phyloP scores from a whole-genome alignment of 2,329 filamentous ascomycete genomes.

The Colletotrichum cuscutae region DNA sequence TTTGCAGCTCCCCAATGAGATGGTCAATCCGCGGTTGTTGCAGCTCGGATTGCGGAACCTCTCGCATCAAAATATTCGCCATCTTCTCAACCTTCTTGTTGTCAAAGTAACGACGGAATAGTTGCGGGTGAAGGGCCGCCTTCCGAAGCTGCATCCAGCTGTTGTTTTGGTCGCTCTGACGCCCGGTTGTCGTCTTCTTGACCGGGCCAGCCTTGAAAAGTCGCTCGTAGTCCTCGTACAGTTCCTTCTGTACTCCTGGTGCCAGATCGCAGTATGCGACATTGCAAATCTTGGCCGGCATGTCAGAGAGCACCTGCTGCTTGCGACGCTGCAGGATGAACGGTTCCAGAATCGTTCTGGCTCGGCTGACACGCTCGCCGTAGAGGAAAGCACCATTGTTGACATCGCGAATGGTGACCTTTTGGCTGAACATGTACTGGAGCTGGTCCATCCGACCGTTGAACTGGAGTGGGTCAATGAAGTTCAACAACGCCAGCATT shows the following conservation, averaged over 20 bases:
- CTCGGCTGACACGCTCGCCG: slow-evolving; percentile 84
- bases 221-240: slow-evolving; percentile 75
- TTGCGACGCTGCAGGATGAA: slow-evolving; percentile 97
- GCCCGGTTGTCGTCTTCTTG: slow-evolving; percentile 57
- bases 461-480: slow-evolving; percentile 91
- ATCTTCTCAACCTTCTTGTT: slow-evolving; percentile 82
- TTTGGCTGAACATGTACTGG: slow-evolving; percentile 90
- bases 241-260: slow-evolving; percentile 69
- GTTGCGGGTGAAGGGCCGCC: slow-evolving; percentile 88
- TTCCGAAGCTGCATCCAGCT: slow-evolving; percentile 92
- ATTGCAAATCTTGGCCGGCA: slow-evolving; percentile 82
- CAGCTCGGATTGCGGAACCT: slow-evolving; percentile 67
- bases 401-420: slow-evolving; percentile 83
- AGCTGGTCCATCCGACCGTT: slow-evolving; percentile 80
- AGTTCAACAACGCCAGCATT: slow-evolving; percentile 89
- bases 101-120: slow-evolving; percentile 85
- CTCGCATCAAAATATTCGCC: slow-evolving; percentile 78
- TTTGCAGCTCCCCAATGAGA: slow-evolving; percentile 65
- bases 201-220: slow-evolving; percentile 73
- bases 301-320: slow-evolving; percentile 85
- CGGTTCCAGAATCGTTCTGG: slow-evolving; percentile 91
- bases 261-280: slow-evolving; percentile 87
- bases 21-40: slow-evolving; percentile 63
- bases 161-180: slow-evolving; percentile 70
- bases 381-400: slow-evolving; percentile 87